Percentiles rank a stretch among this genome's conserved stretches.
These are phyloP conservation scores for Cruciata laevipes DNA, from an alignment of 257 asterid genomes.

Conservation along the genomic window DNA sequence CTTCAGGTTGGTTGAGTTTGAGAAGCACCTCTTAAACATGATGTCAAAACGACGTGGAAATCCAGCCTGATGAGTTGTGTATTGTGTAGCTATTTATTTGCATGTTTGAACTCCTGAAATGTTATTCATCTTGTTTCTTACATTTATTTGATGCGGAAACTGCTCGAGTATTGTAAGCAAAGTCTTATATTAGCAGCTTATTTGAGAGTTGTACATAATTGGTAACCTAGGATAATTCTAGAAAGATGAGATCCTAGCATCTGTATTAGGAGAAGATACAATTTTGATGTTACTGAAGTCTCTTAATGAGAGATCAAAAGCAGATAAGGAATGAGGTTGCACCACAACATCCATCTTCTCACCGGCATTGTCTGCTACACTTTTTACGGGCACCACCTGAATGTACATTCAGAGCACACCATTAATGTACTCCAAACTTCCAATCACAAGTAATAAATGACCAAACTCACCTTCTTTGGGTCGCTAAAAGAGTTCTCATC, in stretches of 20 bases:
- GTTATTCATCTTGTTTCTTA: neutral
- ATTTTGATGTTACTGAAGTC: constrained; percentile 13
- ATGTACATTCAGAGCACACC: constrained; percentile 11
- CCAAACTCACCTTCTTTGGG: constrained; percentile 55
- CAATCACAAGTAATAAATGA: neutral
- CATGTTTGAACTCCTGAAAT: neutral
- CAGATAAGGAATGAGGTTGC: constrained; percentile 49
- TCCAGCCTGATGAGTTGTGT: constrained; percentile 2
- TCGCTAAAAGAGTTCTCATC: constrained; percentile 67
- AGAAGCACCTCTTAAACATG: constrained; percentile 64
- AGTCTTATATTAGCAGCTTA: neutral
- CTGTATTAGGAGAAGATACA: constrained; percentile 22
- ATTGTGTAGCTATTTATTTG: neutral
- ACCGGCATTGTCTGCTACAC: constrained; percentile 31
- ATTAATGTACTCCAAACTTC: neutral
- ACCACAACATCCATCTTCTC: constrained; percentile 46
- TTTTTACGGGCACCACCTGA: constrained; percentile 49
- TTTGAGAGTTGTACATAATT: neutral
- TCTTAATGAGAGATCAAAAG: constrained; percentile 34
- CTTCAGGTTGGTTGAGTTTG: constrained; percentile 78
- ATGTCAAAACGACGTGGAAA: constrained; percentile 32
- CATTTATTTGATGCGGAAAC: neutral
- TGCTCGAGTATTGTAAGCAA: neutral
- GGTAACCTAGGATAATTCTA: neutral
- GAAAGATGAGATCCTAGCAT: constrained; percentile 31